Base-by-base conservation (phyloP, 1,284 basidiomycete genomes). In the Coniophora puteana region DNA sequence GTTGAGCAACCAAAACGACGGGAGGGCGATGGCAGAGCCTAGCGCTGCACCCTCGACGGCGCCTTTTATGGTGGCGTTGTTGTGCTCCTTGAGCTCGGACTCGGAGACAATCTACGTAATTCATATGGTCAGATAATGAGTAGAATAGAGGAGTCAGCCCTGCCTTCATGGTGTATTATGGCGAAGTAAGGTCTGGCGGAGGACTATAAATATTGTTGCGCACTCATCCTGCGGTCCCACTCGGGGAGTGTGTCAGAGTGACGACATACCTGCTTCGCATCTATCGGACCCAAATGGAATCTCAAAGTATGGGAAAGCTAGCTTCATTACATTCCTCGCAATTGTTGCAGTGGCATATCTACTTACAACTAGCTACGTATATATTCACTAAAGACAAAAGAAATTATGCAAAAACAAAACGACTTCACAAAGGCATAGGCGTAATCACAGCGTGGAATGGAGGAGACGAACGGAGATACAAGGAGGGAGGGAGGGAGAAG, bases 21-120 rank as follows among this genome's bases (percentile, higher is more conserved):
- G 80, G 10, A 78, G 51, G 2, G 77, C 73, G 24, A 77, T 58
- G 5, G 69, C 67, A 6, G 73, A 62, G 41, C 82, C 78, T 16
- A 61, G 69, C 18, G 75, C 50, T 34, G 73, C 64, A 23, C 86
- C 86, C 62, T 88, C 81, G 13, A 79, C 52, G 13, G 79, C 83
- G 42, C 86, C 87, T 10, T 71, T 62, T 40, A 76, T 60, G 26
- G 79, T 76, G 3, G 72, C 79, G 24, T 63, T 66, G 46, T 71
- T 68, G 50, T 83, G 76, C 12, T 67, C 77, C 44, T 66, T 61
- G 38, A 68, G 49, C 52, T 80, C 69, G 54, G 78, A 60, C 43
- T 68, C 52, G 14, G 68, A 63, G 23, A 65, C 55, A 32, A 69
- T 51, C 77, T 78, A 36, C 28, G n/a, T 16, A 10, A 7, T 4